phyloP scores from a whole-genome alignment of 2,329 filamentous ascomycete genomes.

The Pezicula rhizophila region DNA sequence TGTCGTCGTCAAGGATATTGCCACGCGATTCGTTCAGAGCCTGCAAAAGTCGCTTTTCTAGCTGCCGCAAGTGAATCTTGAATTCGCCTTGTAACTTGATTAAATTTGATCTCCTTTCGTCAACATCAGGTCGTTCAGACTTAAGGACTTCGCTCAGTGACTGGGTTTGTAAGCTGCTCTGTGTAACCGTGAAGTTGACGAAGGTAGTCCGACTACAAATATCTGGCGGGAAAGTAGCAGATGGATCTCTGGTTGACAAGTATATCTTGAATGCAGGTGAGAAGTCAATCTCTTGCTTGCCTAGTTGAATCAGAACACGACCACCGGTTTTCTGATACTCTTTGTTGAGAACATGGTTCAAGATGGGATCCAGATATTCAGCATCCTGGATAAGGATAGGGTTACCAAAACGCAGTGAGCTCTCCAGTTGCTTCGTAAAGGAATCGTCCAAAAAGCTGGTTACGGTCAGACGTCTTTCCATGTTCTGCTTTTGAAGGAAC shows the following conservation, averaged over 20 bases:
- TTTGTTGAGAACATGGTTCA: conserved; percentile 98
- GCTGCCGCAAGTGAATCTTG: conserved; percentile 91
- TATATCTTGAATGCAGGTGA: conserved; percentile 95
- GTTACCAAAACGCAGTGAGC: conserved; percentile 93
- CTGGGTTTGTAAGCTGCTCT: conserved; percentile 97
- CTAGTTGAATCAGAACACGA: conserved; percentile 94
- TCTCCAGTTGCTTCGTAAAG: conserved; percentile 97
- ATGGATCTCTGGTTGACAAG: conserved; percentile 91
- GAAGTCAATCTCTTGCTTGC: conserved; percentile 98
- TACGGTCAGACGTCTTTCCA: conserved; percentile 86
- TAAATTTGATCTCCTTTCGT: conserved; percentile 91
- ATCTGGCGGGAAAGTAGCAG: conserved; percentile 89
- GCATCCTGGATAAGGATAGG: conserved; percentile 98
- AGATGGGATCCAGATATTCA: conserved; percentile 91
- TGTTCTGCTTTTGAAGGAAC: conserved; percentile 91
- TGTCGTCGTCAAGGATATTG: conserved; percentile 97
- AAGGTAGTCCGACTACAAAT: conserved; percentile 98
- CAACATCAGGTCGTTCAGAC: conserved; percentile 93
- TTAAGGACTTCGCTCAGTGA: conserved; percentile 96
- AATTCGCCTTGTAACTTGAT: conserved; percentile 99
- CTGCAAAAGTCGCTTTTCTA: conserved; percentile 90
- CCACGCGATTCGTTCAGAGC: conserved; percentile 95
- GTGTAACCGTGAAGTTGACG: conserved; percentile 98
- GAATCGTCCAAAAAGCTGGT: conserved; percentile 98
- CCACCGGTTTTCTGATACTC: conserved; percentile 98